A percentile compares a stretch with the other conserved stretches of the same genome.
Conservation (phyloP, 768 basidiomycete species). For the Cubamyces sp. region DNA sequence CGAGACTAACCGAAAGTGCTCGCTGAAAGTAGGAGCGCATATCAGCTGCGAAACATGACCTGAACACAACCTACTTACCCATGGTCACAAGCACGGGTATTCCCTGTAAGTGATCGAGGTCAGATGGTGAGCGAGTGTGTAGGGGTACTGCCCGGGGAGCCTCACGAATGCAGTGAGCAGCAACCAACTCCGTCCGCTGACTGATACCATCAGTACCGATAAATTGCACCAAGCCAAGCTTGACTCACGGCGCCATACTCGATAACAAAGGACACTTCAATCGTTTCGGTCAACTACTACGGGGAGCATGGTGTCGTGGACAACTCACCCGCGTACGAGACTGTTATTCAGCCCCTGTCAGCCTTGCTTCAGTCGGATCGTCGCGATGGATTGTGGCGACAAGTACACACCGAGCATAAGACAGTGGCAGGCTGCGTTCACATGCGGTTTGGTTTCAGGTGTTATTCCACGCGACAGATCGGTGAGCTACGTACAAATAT, state of each 20-base stretch:
- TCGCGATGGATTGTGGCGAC: too few relatives aligned
- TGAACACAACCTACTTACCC: too few relatives aligned
- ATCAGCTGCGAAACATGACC: background rate
- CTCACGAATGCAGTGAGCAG: background rate
- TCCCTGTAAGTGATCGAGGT: too few relatives aligned
- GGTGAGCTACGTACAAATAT: background rate
- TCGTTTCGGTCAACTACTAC: too few relatives aligned
- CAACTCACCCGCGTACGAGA: background rate
- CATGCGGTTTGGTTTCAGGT: background rate
- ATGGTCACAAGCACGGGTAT: too few relatives aligned
- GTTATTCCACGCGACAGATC: too few relatives aligned
- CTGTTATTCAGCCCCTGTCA: background rate
- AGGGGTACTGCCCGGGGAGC: too few relatives aligned
- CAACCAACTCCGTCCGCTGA: background rate
- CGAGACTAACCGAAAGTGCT: background rate
- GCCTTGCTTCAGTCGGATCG: background rate
- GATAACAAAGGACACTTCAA: constrained; percentile 1
- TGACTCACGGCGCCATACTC: background rate
- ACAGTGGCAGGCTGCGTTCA: background rate
- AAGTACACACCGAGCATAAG: background rate
- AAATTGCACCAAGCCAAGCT: too few relatives aligned
- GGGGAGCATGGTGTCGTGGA: too few relatives aligned
- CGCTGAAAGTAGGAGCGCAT: background rate
- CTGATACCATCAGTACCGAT: background rate
- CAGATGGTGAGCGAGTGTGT: too few relatives aligned